Evolutionary conservation across 805 yeast genomes (phyloP).

Genomic region (Pichia insulana): DNA sequence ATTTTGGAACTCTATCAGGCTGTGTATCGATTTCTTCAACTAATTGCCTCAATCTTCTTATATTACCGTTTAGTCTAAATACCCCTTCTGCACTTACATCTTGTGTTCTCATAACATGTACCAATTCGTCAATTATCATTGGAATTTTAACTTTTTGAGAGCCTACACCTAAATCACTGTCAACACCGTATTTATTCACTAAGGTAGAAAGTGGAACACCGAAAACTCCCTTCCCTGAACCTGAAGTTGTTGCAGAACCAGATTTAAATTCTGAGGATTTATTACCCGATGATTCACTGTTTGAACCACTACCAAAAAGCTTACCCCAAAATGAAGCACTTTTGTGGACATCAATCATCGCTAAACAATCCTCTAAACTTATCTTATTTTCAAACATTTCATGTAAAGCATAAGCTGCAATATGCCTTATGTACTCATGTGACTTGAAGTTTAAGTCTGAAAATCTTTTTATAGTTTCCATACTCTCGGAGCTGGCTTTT

Average conservation of each 20-base stretch:
- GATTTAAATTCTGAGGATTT: slow-evolving; percentile 12
- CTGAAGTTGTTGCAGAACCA: slow-evolving; percentile 13
- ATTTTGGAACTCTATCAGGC: slow-evolving; percentile 57
- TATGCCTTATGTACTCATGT: slow-evolving; percentile 48
- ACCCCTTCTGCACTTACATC: slow-evolving; percentile 96
- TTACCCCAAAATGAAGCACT: slow-evolving; percentile 46
- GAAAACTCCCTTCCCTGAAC: slow-evolving; percentile 45
- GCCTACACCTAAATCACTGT: slow-evolving; percentile 77
- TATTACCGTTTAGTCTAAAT: slow-evolving; percentile 93
- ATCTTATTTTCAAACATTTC: slow-evolving; percentile 22
- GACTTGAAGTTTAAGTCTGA: slow-evolving; percentile 56
- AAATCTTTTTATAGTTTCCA: slow-evolving; percentile 30
- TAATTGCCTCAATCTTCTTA: slow-evolving; percentile 66
- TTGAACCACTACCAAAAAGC: slow-evolving; percentile 24
- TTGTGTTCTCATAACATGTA: slow-evolving; percentile 74
- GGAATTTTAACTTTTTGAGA: slow-evolving; percentile 77
- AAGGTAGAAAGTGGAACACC: slow-evolving; percentile 68
- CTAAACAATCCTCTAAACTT: slow-evolving; percentile 33
- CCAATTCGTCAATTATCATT: slow-evolving; percentile 74
- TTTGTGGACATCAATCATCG: slow-evolving; percentile 36
- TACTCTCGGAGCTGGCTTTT: neutral
- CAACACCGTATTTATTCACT: slow-evolving; percentile 65
- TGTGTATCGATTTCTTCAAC: slow-evolving; percentile 60
- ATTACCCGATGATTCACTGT: slow-evolving; percentile 3
- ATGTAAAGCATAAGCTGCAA: slow-evolving; percentile 46